A percentile compares a stretch with the other conserved stretches of the same genome.
These are phyloP conservation scores for Podosphaera fusca DNA, from an alignment of 2,329 filamentous ascomycete species.

Conservation along the genomic window DNA sequence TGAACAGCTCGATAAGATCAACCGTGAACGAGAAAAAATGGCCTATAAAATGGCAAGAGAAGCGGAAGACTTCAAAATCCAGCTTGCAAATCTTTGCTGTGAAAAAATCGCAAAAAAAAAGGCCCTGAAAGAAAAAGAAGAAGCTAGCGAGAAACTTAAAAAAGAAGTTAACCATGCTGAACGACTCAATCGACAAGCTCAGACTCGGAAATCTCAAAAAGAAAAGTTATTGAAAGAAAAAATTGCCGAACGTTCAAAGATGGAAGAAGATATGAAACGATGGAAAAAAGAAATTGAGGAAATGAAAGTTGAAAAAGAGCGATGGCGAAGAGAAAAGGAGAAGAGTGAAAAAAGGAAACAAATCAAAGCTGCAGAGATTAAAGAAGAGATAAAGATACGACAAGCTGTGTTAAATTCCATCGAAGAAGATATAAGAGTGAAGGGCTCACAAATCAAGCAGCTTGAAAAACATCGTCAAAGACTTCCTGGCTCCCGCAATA, in stretches of 20 bases:
- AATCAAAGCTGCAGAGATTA: slow-evolving; percentile 26
- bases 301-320: slow-evolving; percentile 31
- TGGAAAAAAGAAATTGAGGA: slow-evolving; percentile 40
- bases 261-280: slow-evolving; percentile 44
- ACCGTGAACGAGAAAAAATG: slow-evolving; percentile 64
- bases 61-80: slow-evolving; percentile 43
- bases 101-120: slow-evolving; percentile 62
- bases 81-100: slow-evolving; percentile 43
- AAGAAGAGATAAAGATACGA: slow-evolving; percentile 31
- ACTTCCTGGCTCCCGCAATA: slow-evolving; percentile 35
- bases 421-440: slow-evolving; percentile 51
- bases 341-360: slow-evolving; percentile 28
- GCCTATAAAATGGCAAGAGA: slow-evolving; percentile 47
- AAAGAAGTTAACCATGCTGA: slow-evolving; percentile 61
- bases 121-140: slow-evolving; percentile 70
- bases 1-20: slow-evolving; percentile 53
- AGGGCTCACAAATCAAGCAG: slow-evolving; percentile 46
- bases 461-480: slow-evolving; percentile 48
- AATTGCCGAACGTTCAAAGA: slow-evolving; percentile 41
- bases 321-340: slow-evolving; percentile 29
- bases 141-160: slow-evolving; percentile 64
- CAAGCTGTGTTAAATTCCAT: slow-evolving; percentile 32
- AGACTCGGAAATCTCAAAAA: slow-evolving; percentile 56
- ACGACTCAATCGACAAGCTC: slow-evolving; percentile 56
- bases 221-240: slow-evolving; percentile 50